Percentiles rank a stretch among this genome's conserved stretches.
These are phyloP conservation scores for Thalassiosira delicatula DNA, from an alignment of 352 stramenopile genomes.

Conservation along the genomic window DNA sequence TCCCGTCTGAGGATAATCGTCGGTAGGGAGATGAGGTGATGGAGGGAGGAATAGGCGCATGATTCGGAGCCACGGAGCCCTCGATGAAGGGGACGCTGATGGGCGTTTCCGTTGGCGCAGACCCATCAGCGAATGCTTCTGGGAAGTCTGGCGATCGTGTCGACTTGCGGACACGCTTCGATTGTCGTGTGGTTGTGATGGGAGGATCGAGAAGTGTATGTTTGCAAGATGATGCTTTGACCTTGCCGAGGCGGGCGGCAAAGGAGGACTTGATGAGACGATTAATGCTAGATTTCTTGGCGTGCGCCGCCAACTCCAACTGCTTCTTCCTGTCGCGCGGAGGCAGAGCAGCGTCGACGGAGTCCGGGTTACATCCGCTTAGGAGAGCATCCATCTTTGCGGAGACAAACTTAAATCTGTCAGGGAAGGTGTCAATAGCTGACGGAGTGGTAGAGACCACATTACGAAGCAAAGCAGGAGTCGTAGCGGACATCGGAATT, in stretches of 20 bases:
- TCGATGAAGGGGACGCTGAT: neutral
- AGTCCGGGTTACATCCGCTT: neutral
- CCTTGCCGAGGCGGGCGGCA: neutral
- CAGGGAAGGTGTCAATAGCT: constrained; percentile 14
- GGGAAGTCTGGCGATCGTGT: neutral
- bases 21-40: neutral
- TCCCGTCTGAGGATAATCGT: neutral
- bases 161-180: neutral
- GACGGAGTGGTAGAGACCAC: too few relatives aligned
- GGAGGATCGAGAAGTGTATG: neutral
- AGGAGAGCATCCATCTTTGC: neutral
- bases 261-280: neutral
- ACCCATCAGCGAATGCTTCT: neutral
- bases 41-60: neutral
- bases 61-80: neutral
- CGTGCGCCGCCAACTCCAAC: neutral
- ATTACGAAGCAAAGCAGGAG: too few relatives aligned
- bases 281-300: neutral
- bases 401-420: neutral
- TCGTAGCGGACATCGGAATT: too few relatives aligned
- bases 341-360: neutral
- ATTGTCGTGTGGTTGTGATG: neutral
- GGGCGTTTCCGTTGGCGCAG: too few relatives aligned
- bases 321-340: neutral
- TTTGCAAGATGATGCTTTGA: neutral